Base-by-base conservation (phyloP, 129 eudicot genomes). In the Tagetes patula region DNA sequence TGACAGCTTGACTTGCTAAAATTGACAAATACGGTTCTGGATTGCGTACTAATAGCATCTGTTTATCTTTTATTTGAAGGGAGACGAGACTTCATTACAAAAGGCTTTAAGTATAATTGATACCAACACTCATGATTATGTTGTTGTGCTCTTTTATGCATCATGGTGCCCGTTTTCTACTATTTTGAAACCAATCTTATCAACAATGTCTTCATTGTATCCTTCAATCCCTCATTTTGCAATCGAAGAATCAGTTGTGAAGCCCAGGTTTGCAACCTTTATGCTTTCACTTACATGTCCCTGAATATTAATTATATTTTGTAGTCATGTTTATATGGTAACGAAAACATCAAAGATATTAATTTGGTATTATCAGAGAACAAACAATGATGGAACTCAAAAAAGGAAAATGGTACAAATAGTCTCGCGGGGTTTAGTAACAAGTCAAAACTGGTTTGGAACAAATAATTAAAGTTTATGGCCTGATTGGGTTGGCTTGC, bases 101-200 rank as follows among this genome's bases (percentile, higher is more conserved):
- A 91, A 82, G 77, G 97, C 97, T 43, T 42, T 86, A 75, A 69
- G 79, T 66, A 75, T 79, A 71, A 77, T 91, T 48, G 84, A 86
- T 72, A 58, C 71, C 55, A 81, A 78, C 55, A 80, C 73, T 33
- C 81, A 81, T 49, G 88, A 84, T 48, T 88, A 91, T 66, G 86
- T 84, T 73, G 89, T 85, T 49, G 63, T 91, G 43, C 92, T 91
- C 75, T 91, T 91, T 67, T 88, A 91, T 84, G 91, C 97, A 45
- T 81, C 97, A 40, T 88, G 97, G 96, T 91, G 97, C 75, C 92
- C 87, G n/a, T 91, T 91, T 80, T 91, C 97, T 46, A 84, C 82
- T 50, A 34, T 74, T 7, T 81, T 91, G 73, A 91, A 73, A 75
- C 96, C 97, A 61, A 82, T 64, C 61, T 84, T 91, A 70, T 86